phyloP scores from a whole-genome alignment of 768 basidiomycete species.

The Lyophyllum shimeji region DNA sequence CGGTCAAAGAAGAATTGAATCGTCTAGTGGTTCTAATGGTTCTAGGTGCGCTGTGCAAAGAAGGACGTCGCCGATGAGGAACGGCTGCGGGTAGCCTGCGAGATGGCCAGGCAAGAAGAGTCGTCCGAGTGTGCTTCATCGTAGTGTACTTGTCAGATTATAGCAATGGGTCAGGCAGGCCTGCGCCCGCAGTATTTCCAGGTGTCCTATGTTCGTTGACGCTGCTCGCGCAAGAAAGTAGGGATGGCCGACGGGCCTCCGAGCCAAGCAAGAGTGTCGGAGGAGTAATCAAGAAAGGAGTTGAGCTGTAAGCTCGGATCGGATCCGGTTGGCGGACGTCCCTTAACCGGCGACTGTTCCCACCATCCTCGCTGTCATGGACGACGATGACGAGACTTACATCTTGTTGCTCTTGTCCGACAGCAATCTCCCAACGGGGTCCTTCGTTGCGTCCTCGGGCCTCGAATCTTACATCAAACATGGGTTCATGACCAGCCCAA shows the following conservation, averaged over 20 bases:
- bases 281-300: constrained; percentile 4
- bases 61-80: constrained; percentile 11
- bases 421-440: constrained; percentile 94
- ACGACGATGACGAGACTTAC: constrained; percentile 55
- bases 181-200: not conserved
- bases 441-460: constrained; percentile 93
- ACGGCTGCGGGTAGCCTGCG: constrained; percentile 19
- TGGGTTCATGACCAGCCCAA: constrained; percentile 54
- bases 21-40: constrained; percentile 14
- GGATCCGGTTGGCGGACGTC: constrained; percentile 1
- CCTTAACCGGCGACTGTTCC: constrained; percentile 5
- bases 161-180: not conserved
- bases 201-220: constrained; percentile 13
- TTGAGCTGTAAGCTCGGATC: constrained; percentile 2
- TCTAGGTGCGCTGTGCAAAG: constrained; percentile 11
- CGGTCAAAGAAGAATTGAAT: constrained; percentile 35
- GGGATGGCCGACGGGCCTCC: constrained; percentile 1
- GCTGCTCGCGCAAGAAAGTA: constrained; percentile 22
- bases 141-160: constrained; percentile 1
- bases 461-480: constrained; percentile 90
- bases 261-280: not conserved
- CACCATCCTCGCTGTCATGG: constrained; percentile 22
- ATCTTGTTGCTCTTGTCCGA: constrained; percentile 81
- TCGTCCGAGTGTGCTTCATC: constrained; percentile 33
- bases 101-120: constrained; percentile 15